phyloP scores from a whole-genome alignment of 345 rosid species.

The Rhodomyrtus tomentosa region DNA sequence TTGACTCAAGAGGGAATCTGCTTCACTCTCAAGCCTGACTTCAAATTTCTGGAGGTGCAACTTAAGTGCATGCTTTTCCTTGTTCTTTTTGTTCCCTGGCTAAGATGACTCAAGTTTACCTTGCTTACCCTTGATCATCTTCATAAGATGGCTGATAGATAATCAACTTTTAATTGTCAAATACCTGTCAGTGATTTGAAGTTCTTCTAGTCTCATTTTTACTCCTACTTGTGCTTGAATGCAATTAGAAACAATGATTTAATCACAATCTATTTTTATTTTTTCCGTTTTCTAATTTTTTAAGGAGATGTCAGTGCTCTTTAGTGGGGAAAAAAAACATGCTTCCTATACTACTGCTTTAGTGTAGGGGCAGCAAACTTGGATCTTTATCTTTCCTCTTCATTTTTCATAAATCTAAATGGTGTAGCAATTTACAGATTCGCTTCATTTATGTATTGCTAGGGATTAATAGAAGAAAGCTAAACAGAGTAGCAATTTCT shows the following conservation, averaged over 20 bases:
- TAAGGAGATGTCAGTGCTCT: neutral
- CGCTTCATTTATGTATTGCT: neutral
- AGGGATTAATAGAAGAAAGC: neutral
- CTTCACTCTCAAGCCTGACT: slow-evolving; percentile 86
- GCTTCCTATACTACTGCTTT: neutral
- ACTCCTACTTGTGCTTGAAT: neutral
- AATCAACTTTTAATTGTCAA: neutral
- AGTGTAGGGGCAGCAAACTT: neutral
- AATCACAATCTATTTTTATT: neutral
- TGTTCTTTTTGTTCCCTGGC: neutral
- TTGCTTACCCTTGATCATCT: neutral
- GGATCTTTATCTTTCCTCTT: neutral
- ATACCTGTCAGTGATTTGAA: neutral
- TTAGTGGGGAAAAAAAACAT: neutral
- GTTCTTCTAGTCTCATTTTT: neutral
- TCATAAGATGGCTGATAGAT: neutral
- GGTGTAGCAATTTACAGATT: neutral
- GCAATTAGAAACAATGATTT: neutral
- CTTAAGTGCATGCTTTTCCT: neutral
- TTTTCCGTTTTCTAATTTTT: neutral
- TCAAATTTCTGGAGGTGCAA: slow-evolving; percentile 94
- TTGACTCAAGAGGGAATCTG: slow-evolving; percentile 96
- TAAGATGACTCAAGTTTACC: neutral
- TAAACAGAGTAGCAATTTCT: neutral
- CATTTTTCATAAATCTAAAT: neutral